Evolutionary conservation across 2,329 filamentous ascomycete species (phyloP), one percentile per base, ranked within the genome.

Genomic region (Monascus ruber): DNA sequence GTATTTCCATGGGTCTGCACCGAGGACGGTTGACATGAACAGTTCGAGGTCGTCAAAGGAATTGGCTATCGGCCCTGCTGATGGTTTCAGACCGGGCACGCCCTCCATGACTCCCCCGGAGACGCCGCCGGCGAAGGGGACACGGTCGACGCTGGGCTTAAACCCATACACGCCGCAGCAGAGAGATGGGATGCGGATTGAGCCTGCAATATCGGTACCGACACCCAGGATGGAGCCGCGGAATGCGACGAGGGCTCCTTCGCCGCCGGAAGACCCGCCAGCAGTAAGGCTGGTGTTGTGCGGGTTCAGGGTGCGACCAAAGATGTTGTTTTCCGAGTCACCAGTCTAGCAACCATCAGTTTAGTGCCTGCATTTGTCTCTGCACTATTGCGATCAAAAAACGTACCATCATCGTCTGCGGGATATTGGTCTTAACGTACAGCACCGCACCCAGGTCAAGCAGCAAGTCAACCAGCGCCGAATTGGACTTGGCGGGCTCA

Each of bases 201-300:
- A 58, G 1, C 57, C 57, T 26, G 42, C 58, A 38, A 61, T 54
- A 42, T 62, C 59, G 4, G 56, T 58, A 3, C 53, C 58, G 2
- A 59, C 48, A 3, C 58, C 57, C 0, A 60, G 33, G 3, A 53
- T 39, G 2, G 51, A 56, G 8, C 58, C 59, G 5, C 56, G 46
- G 32, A 62, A 44, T 1, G 54, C 56, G 1, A 62, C 33, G 3
- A 62, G 37, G 0, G 58, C 56, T 1, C 53, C 57, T 42, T 63
- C 59, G 2, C 56, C 57, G 6, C 53, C 53, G 2, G 41, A 48
- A 26, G 43, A 48, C 2, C 54, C 54, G 6, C 54, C 53, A 0
- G 49, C 45, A 0, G 48, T 47, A 2, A 52, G 38, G 2, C 35
- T 39, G 1, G 31, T 40, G 25, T 49, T 45, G 26, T 48, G 39